Evolutionary conservation across 2,329 filamentous ascomycete species (phyloP).

Genomic region (Diplocarpon mali): DNA sequence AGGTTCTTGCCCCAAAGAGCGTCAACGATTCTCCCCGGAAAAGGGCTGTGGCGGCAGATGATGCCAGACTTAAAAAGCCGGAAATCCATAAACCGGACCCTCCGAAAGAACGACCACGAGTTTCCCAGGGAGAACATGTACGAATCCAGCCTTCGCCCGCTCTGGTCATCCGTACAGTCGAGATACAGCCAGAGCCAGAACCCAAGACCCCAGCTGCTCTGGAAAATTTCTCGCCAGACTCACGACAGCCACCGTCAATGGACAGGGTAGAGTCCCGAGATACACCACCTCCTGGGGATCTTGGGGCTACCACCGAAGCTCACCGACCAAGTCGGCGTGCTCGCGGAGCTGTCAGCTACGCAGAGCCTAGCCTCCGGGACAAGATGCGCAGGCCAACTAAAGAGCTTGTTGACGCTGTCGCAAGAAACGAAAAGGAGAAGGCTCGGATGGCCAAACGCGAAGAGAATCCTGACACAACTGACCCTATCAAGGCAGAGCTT

Average conservation of each 20-base stretch:
- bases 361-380: constrained; percentile 67
- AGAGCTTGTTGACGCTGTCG: constrained; percentile 63
- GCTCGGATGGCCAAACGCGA: constrained; percentile 25
- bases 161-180: constrained; percentile 17
- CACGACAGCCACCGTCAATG: constrained; percentile 34
- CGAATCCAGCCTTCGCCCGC: constrained; percentile 8
- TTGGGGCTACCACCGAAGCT: constrained; percentile 43
- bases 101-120: constrained; percentile 12
- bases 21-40: constrained; percentile 47
- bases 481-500: constrained; percentile 20
- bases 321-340: constrained; percentile 56
- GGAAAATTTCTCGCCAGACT: constrained; percentile 35
- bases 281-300: constrained; percentile 49
- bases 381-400: constrained; percentile 79
- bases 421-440: constrained; percentile 49
- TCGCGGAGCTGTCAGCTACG: constrained; percentile 63
- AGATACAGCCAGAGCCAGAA: constrained; percentile 26
- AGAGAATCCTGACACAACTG: constrained; percentile 9
- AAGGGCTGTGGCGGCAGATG: constrained; percentile 29
- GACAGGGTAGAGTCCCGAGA: constrained; percentile 30
- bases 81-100: constrained; percentile 22
- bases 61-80: constrained; percentile 32
- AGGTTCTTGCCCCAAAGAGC: constrained; percentile 38
- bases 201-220: constrained; percentile 31
- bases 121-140: constrained; percentile 12